Base-by-base conservation (phyloP, 2,329 filamentous ascomycete genomes). In the Aspergillus fischeri region DNA sequence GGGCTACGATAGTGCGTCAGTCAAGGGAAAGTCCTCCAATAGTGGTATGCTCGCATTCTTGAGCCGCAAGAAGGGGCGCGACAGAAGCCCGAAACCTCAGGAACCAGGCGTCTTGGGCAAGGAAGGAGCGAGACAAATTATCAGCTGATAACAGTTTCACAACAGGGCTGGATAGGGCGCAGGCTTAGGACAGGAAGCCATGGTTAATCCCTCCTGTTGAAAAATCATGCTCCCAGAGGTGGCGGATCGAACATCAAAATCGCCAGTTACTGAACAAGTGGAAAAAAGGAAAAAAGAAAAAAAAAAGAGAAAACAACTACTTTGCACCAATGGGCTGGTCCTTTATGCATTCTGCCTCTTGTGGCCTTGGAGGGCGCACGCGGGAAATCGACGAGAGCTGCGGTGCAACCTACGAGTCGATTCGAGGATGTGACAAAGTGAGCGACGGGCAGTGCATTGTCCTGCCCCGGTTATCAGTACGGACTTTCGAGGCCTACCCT, bases 31-130 rank as follows among this genome's bases (percentile, higher is more conserved):
- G 82, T 72, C 65, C 38, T 63, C 68, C n/a, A 76, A 74, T 52
- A 86, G 87, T 20, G 91, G 92, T 53, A 93, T 97, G 82, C 88
- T 97, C 63, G 90, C 91, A 1, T 95, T 99, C 73, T 80, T 97
- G 59, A 90, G 85, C 63, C 83, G 92, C 68, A 96, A 96, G 78
- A 96, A 91, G 78, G 91, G 92, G 28, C 83, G 92, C 61, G 91
- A 92, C 55, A 87, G 92, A 74, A 97, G 92, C 71, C 94, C 94
- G 1, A 97, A 96, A 77, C 92, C 92, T 27, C 93, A 91, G 73
- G 92, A 97, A 77, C 85, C 91, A 55, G 94, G 94, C 57, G 92
- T 99, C 7, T 72, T 99, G 57, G 94, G 94, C 56, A 97, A 97
- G 71, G 92, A 97, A 73, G 94, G 94, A 17, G 92, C 94, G 10